These are phyloP conservation scores for Aristolochia fimbriata DNA, from an alignment of 164 flowering plant genomes.

Conservation along the genomic window DNA sequence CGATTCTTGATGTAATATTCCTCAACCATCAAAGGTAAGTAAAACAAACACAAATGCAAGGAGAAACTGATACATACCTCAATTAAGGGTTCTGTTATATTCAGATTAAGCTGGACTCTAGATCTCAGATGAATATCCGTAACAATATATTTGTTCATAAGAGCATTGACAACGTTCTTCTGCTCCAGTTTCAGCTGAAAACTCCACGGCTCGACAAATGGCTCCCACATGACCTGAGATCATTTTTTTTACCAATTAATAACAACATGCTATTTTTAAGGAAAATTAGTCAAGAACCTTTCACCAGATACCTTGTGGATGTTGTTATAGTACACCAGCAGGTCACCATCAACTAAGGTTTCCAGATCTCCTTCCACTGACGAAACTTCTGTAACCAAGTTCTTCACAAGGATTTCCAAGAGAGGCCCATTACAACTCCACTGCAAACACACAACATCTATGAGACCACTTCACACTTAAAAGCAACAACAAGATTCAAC, in stretches of 20 bases:
- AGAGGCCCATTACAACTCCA: slow-evolving; percentile 74
- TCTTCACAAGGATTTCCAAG: slow-evolving; percentile 44
- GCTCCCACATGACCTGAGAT: slow-evolving; percentile 86
- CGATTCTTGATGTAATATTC: background rate
- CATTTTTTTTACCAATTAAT: slow-evolving; percentile 5
- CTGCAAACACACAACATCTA: slow-evolving; percentile 17
- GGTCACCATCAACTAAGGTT: slow-evolving; percentile 33
- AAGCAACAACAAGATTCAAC: background rate
- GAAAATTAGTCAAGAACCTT: background rate
- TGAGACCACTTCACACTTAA: background rate
- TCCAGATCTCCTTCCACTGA: slow-evolving; percentile 22
- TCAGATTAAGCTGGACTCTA: slow-evolving; percentile 53
- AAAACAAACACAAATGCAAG: background rate
- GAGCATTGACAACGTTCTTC: slow-evolving; percentile 30
- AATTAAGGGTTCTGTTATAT: slow-evolving; percentile 64
- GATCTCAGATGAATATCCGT: slow-evolving; percentile 55
- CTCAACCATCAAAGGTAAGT: background rate
- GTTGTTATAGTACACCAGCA: slow-evolving; percentile 73
- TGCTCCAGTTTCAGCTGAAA: slow-evolving; percentile 42
- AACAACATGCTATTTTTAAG: background rate
- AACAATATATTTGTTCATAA: slow-evolving; percentile 26
- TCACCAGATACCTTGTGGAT: slow-evolving; percentile 55
- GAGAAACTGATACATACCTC: slow-evolving; percentile 43
- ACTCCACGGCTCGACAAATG: slow-evolving; percentile 87
- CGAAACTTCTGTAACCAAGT: slow-evolving; percentile 24